Evolutionary conservation across 2,329 filamentous ascomycete species (phyloP).

Genomic region (Neurospora sp.): DNA sequence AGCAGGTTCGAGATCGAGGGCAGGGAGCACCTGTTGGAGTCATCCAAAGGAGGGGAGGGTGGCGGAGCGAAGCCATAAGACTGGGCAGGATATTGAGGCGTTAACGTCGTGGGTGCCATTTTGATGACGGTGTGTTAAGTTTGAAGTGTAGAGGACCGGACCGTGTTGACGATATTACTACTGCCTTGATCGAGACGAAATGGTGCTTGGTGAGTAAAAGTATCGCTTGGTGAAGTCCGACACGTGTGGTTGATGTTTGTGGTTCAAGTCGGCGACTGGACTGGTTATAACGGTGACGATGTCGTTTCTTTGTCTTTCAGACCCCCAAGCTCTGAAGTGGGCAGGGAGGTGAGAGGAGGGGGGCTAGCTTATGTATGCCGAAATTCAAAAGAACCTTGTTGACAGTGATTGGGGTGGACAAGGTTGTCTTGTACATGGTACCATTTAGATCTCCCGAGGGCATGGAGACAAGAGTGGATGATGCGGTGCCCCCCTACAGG

Average conservation of each 20-base stretch:
- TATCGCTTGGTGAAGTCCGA: conserved; percentile 5
- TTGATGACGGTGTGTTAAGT: conserved; percentile 23
- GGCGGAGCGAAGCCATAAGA: conserved; percentile 49
- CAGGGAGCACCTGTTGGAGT: conserved; percentile 68
- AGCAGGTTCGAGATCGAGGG: conserved; percentile 91
- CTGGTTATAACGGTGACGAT: conserved; percentile 23
- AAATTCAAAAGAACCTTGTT: conserved; percentile 29
- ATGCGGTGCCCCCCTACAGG: conserved; percentile 42
- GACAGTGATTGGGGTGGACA: conserved; percentile 28
- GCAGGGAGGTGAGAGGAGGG: conserved; percentile 21
- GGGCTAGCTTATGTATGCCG: conserved; percentile 35
- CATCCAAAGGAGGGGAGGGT: conserved; percentile 67
- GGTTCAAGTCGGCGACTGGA: conserved; percentile 1
- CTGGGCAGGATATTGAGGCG: conserved; percentile 35
- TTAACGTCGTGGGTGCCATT: conserved; percentile 36
- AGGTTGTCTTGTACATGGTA: conserved; percentile 20
- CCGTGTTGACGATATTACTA: conserved; percentile 3
- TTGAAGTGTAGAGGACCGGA: conserved; percentile 6
- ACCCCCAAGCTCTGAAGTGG: conserved; percentile 16
- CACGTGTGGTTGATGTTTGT: conserved; percentile 14
- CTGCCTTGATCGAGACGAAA: background rate
- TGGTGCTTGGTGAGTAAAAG: conserved; percentile 6
- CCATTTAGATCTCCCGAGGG: conserved; percentile 38
- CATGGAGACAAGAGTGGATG: conserved; percentile 29
- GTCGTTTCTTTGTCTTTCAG: conserved; percentile 20